Base-by-base conservation (phyloP, 176 grass and related monocot species). In the Eleusine coracana region DNA sequence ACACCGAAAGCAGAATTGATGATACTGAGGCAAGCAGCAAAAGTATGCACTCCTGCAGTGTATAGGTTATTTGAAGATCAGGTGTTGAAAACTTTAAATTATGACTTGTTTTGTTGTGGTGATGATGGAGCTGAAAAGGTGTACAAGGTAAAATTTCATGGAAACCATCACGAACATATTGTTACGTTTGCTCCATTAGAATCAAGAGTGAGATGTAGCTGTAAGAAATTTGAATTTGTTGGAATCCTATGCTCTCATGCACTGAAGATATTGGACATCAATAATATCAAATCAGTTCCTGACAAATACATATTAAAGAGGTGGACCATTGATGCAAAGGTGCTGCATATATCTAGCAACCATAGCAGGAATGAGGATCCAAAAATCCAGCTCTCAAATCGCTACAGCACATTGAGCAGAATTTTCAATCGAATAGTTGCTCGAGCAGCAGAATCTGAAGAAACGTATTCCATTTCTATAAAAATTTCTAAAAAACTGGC, bases 301-400 rank as follows among this genome's bases (percentile, higher is more conserved):
- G 11, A 39, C 0, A 0, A 68, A 13, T 80, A 80, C 4, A 80
- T 74, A 36, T 20, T 68, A 12, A 70, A 59, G 1, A 82, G 68
- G 60, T 72, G 68, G 80, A 82, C 68, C 13, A 0, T 82, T 71
- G 68, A 71, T 71, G 68, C 80, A 0, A 72, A 48, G 46, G 38
- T 7, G 1, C 8, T 72, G 2, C 11, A 11, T 12, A 60, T 82
- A 61, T 31, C 5, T 4, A 46, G 52, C 15, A 31, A 34, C 7
- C 5, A 1, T 5, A 52, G 13, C 5, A 69, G 7, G 8, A 23
- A 73, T 15, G 40, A 72, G 2, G 80, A 73, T 60, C 25, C 54
- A 0, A 71, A 44, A 72, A 21, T 6, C 29, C 60, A 34, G 10
- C 3, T 82, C 12, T 72, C 38, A 7, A 34, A 31, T 9, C 17